phyloP scores from a whole-genome alignment of 495 filamentous ascomycete genomes.

The Talaromyces ruber region DNA sequence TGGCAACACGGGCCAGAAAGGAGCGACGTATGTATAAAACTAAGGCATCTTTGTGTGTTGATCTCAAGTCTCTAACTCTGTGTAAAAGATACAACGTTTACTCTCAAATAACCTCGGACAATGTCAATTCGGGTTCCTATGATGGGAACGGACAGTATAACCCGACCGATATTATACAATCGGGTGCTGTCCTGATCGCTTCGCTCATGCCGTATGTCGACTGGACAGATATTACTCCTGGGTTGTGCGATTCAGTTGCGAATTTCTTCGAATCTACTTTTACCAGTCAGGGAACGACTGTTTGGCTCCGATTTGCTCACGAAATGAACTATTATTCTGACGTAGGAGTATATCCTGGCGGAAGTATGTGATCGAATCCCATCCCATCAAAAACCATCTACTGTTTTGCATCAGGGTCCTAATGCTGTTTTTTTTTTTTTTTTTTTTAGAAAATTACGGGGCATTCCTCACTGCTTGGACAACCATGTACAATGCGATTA shows the following conservation, averaged over 20 bases:
- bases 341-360: background rate
- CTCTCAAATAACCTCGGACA: background rate
- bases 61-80: background rate
- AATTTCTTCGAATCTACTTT: background rate
- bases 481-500: background rate
- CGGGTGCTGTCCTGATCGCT: background rate
- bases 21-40: background rate
- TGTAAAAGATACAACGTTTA: background rate
- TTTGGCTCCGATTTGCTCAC: background rate
- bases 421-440: background rate
- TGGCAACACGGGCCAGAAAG: background rate
- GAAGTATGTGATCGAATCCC: background rate
- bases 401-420: background rate
- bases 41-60: background rate
- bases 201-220: background rate
- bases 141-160: background rate
- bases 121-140: background rate
- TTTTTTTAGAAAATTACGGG: background rate
- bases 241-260: background rate
- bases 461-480: background rate
- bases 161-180: background rate
- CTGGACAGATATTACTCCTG: background rate
- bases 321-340: background rate
- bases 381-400: no score
- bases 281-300: background rate